Conservation (phyloP, 2,329 filamentous ascomycete species). For the Colletotrichum sp. region DNA sequence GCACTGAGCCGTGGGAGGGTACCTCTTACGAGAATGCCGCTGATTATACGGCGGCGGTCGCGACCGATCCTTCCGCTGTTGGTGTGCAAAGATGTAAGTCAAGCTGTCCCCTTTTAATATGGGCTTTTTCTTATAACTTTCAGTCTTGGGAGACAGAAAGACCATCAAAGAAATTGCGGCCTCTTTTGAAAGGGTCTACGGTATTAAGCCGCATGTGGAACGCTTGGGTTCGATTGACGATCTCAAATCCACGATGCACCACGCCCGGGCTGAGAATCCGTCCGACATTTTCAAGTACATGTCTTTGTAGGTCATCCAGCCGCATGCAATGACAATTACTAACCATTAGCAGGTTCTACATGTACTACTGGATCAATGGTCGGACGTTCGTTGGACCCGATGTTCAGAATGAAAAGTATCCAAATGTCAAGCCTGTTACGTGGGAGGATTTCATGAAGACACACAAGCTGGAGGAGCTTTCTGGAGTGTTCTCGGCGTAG, state of each 20-base stretch:
- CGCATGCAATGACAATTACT: background rate
- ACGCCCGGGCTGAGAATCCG: background rate
- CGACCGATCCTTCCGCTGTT: background rate
- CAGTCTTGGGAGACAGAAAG: background rate
- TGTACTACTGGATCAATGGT: background rate
- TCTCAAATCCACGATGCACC: background rate
- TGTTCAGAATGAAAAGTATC: background rate
- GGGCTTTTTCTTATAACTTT: background rate
- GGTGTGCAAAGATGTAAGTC: background rate
- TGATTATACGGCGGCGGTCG: conserved; percentile 30
- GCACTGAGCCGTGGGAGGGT: conserved; percentile 39
- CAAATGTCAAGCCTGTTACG: background rate
- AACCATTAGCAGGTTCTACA: background rate
- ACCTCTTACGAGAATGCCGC: conserved; percentile 43
- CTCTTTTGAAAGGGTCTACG: background rate
- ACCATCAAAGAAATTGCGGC: background rate
- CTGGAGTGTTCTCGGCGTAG: background rate
- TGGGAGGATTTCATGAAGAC: background rate
- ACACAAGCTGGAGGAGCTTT: background rate
- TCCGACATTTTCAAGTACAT: background rate
- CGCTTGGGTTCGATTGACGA: background rate
- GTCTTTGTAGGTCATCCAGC: background rate
- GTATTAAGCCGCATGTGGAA: background rate
- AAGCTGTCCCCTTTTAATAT: background rate
- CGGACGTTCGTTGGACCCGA: background rate